phyloP scores from a whole-genome alignment of 2,329 filamentous ascomycete genomes.

The Colletotrichum sp. region DNA sequence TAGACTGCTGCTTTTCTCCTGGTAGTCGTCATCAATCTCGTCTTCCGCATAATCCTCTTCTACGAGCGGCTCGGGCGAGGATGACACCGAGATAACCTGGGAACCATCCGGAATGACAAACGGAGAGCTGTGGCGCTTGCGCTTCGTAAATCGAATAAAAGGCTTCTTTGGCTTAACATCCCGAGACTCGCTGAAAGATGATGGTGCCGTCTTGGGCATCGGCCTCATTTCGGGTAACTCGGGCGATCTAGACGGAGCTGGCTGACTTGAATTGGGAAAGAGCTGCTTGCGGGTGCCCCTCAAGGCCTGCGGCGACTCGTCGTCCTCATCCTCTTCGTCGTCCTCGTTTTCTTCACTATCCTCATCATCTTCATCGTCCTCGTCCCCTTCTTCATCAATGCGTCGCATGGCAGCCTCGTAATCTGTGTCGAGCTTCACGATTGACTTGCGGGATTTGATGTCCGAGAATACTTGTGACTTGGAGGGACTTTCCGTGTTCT shows the following conservation, averaged over 20 bases:
- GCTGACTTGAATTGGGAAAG: slow-evolving; percentile 39
- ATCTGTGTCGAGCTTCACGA: slow-evolving; percentile 34
- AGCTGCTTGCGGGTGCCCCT: slow-evolving; percentile 23
- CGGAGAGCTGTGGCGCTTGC: slow-evolving; percentile 9
- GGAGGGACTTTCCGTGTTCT: slow-evolving; percentile 29
- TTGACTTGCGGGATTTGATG: slow-evolving; percentile 29
- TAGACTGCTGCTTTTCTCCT: slow-evolving; percentile 21
- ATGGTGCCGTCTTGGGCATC: slow-evolving; percentile 14
- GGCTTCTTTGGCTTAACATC: neutral
- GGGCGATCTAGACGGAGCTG: slow-evolving; percentile 25
- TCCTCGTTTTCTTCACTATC: slow-evolving; percentile 11
- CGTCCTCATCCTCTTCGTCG: slow-evolving; percentile 27
- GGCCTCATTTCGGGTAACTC: slow-evolving; percentile 21
- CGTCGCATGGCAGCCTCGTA: slow-evolving; percentile 51
- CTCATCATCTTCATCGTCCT: neutral
- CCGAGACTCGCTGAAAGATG: neutral
- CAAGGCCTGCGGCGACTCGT: slow-evolving; percentile 16
- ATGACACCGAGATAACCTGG: slow-evolving; percentile 36
- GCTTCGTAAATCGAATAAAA: neutral
- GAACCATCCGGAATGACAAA: slow-evolving; percentile 33
- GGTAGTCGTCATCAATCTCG: slow-evolving; percentile 40
- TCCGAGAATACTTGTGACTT: slow-evolving; percentile 31
- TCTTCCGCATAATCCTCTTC: slow-evolving; percentile 42
- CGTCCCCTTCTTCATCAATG: slow-evolving; percentile 35
- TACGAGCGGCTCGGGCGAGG: slow-evolving; percentile 8